A percentile compares a stretch with the other conserved stretches of the same genome.
These are phyloP conservation scores for Epichloe festucae DNA, from an alignment of 2,329 filamentous ascomycete genomes.

Conservation along the genomic window DNA sequence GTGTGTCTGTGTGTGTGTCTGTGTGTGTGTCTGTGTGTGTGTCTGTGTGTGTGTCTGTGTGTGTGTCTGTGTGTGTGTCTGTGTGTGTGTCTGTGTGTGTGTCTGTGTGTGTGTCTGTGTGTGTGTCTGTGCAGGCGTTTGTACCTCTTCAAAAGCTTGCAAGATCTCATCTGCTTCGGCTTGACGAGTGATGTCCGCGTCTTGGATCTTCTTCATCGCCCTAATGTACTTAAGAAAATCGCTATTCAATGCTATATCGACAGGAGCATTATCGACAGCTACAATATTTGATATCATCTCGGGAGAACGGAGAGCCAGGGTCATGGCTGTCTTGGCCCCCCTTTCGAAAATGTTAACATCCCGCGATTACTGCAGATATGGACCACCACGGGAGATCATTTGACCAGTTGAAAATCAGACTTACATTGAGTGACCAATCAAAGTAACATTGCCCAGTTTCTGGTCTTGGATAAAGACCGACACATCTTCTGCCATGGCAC, in stretches of 20 bases:
- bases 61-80: too few relatives aligned
- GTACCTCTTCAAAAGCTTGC: constrained; percentile 55
- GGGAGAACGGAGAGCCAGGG: constrained; percentile 61
- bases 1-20: not conserved
- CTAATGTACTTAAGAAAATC: constrained; percentile 71
- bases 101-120: not conserved
- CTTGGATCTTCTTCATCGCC: constrained; percentile 74
- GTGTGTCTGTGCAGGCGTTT: constrained; percentile 5
- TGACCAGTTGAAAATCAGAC: constrained; percentile 10
- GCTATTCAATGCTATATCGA: constrained; percentile 61
- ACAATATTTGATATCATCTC: constrained; percentile 57
- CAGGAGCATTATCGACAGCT: constrained; percentile 82
- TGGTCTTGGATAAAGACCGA: constrained; percentile 64
- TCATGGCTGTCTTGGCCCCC: constrained; percentile 92
- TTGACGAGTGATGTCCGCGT: constrained; percentile 51
- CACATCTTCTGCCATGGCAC: constrained; percentile 70
- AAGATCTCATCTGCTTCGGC: constrained; percentile 73
- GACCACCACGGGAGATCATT: not conserved
- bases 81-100: too few relatives aligned
- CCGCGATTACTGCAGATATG: not conserved
- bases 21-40: too few relatives aligned
- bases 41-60: not conserved
- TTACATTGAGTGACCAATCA: constrained; percentile 92
- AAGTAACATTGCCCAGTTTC: constrained; percentile 52
- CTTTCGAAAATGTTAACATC: constrained; percentile 28